Base-by-base conservation (phyloP, 345 rosid genomes). In the Hibiscus trionum region DNA sequence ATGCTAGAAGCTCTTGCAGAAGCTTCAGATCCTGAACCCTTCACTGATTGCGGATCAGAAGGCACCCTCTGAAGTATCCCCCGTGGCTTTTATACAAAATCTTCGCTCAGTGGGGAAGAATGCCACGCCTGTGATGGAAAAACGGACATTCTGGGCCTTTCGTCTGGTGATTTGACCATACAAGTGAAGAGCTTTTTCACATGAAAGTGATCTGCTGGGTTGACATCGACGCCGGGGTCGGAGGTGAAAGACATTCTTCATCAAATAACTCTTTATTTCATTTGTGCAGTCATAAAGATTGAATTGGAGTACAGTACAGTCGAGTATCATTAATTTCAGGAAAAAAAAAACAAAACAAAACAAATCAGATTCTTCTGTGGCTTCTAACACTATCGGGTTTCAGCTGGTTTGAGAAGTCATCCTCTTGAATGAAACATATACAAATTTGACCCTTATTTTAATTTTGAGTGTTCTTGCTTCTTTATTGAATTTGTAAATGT, bases 1-100 rank as follows among this genome's bases (percentile, higher is more conserved):
- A 85, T 85, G 89, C 93, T 89, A 4, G 81, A 76, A 19, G 85
- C 82, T 5, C 89, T 89, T 12, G 87, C 91, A 1, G 88, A 85
- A 69, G 89, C 88, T 50, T 88, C 91, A 15, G 83, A 83, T 39
- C 73, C 81, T 37, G 65, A 82, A 26, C 53, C 76, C 12, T 76
- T 82, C 4, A 6, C 57, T 1, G 71, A 67, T 14, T 39, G 6
- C 16, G 75, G 11, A 15, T 31, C 82, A 21, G 66, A 39, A 12
- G 55, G 59, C 58, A 80, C 91, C 53, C 80, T 73, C 11, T 87
- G 79, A 79, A 64, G n/a, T 69, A 24, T 62, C 24, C 56, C 1
- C 10, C 14, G 1, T 16, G 14, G 56, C 12, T n/a, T 69, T 9
- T 19, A 66, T 46, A 14, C 27, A 14, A 27, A 66, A 58, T 24